Base-by-base conservation (phyloP, 2,329 filamentous ascomycete species). In the Clarireedia homoeocarpa region DNA sequence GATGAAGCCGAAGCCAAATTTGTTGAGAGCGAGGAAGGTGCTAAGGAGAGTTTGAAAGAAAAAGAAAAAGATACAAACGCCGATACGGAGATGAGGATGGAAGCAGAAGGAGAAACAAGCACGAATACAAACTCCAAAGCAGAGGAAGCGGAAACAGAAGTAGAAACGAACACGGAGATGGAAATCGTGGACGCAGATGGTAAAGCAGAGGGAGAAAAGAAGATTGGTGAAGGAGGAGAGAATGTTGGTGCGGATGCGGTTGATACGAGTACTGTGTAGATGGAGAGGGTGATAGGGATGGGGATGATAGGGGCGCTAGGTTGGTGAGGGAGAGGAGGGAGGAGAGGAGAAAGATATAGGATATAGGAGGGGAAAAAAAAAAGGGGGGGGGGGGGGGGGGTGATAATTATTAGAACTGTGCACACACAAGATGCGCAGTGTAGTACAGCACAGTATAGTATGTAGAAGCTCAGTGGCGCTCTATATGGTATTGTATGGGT, bases 121-220 rank as follows among this genome's bases (percentile, higher is more conserved):
- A 38, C 14, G 10, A 17, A 45, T 9, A 12, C 20, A 40, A 7
- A 38, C 12, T 20, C 14, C 2, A 36, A 39, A 7, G 36, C 20
- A 2, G 48, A 50, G 24, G 52, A 59, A 57, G 50, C 49, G 7
- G n/a, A 17, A 30, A 17, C 14, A 3, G 27, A 48, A 30, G n/a
- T 17, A 15, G 34, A 48, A 48, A 48, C 12, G 27, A 15, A 47
- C 7, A 47, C 10, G 20, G 30, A 51, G 10, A 39, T n/a, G 9
- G 49, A 44, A 20, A 27, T 51, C 5, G 49, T 34, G 44, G 49
- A 51, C 48, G 60, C 58, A 7, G 65, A 67, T 57, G 61, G 60
- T 6, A 61, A 61, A 46, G 39, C 36, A 6, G 58, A 59, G 15
- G 52, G 61, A 15, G 57, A 61, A 15, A 39, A 60, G 7, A 59